phyloP scores from a whole-genome alignment of 257 asterid species.

The Petrea volubilis region DNA sequence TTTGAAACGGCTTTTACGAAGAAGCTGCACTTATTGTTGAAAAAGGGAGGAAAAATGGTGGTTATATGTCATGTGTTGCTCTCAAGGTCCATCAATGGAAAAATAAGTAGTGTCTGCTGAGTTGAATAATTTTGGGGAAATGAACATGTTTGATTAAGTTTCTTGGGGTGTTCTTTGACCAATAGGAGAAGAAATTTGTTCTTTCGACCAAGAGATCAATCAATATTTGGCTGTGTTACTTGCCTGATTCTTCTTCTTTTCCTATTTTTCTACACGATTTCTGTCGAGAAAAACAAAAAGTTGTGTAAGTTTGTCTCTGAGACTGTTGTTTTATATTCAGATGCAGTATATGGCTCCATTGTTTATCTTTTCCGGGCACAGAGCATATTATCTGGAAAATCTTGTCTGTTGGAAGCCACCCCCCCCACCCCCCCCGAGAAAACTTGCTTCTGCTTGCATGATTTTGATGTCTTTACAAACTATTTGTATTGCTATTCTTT shows the following conservation, averaged over 20 bases:
- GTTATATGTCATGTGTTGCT: too few relatives aligned
- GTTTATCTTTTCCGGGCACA: neutral
- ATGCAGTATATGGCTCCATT: neutral
- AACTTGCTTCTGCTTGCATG: neutral
- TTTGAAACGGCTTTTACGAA: neutral
- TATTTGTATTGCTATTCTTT: too few relatives aligned
- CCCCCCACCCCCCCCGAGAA: neutral
- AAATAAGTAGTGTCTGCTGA: too few relatives aligned
- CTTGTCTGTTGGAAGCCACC: neutral
- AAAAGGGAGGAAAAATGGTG: neutral
- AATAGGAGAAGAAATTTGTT: neutral
- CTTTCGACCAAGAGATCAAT: neutral
- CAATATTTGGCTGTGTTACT: neutral
- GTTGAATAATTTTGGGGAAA: neutral
- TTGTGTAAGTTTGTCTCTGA: neutral
- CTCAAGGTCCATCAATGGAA: too few relatives aligned
- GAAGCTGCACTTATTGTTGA: neutral
- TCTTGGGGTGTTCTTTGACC: neutral
- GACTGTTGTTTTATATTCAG: neutral
- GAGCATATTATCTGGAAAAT: neutral
- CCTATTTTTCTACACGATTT: too few relatives aligned
- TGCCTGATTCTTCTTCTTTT: too few relatives aligned
- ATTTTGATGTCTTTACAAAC: too few relatives aligned
- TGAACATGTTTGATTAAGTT: neutral
- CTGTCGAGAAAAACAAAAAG: neutral